Base-by-base conservation (phyloP, 2,329 filamentous ascomycete genomes). In the Neophaeococcomyces aloes region DNA sequence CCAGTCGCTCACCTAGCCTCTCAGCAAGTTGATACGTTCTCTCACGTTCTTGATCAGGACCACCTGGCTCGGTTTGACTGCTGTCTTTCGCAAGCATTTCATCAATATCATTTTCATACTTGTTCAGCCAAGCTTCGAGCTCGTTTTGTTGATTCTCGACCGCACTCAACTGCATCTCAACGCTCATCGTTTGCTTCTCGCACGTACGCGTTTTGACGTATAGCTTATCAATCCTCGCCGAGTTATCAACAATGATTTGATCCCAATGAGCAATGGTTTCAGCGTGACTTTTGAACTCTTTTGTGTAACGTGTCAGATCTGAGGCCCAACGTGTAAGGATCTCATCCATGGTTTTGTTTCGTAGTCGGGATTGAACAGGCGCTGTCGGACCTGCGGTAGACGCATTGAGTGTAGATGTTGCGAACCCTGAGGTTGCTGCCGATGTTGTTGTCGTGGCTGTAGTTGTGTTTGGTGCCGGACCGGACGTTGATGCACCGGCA, bases 341-440 rank as follows among this genome's bases (percentile, higher is more conserved):
- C 61, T 98, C 91, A 59, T 98, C 91, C 84, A 98, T 95, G 0
- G 89, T 94, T 68, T 94, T 96, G 65, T 95, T 94, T 71, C 94
- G 94, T 29, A 98, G 72, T 21, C 91, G 82, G 3, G 89, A 91
- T 57, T 93, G 79, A 2, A 72, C 67, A 45, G 87, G 81, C 13
- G 91, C 89, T 2, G 81, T 70, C 1, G 88, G 86, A 0, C 88
- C 88, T 27, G 78, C 72, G 3, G 85, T 94, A 1, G 87, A 93
- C 21, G 80, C 78, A 14, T 78, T 79, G 38, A 89, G 66, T 21
- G 60, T 70, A 18, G 64, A 52, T 8, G 59, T n/a, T n/a, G n/a
- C 35, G 5, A 38, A 19, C 6, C 36, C 37, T 4, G 18, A n/a
- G 21, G 45, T 38, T 4, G 50, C 23, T 6, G 50, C 44, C 7